Evolutionary conservation across 768 basidiomycete species (phyloP).

Genomic region (Russula virescens): DNA sequence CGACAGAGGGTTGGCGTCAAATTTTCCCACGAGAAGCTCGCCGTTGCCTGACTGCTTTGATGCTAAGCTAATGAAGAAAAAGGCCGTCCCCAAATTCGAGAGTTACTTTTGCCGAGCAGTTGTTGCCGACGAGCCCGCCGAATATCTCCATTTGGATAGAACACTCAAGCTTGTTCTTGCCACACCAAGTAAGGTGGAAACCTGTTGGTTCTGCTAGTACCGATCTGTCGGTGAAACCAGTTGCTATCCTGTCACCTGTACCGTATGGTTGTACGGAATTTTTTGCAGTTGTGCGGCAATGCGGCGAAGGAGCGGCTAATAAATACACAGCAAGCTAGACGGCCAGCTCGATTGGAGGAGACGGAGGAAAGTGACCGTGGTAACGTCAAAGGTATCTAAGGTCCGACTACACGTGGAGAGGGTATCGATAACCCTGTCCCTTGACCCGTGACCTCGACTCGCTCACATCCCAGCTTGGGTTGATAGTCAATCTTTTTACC

Average conservation of each 20-base stretch:
- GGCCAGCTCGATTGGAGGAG: background rate
- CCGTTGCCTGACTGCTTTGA: background rate
- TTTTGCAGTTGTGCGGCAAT: conserved; percentile 11
- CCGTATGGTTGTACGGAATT: background rate
- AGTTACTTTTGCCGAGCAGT: background rate
- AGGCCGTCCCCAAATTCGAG: background rate
- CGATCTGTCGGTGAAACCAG: conserved; percentile 20
- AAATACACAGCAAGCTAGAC: background rate
- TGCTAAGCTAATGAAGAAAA: background rate
- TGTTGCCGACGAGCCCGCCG: background rate
- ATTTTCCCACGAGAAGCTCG: background rate
- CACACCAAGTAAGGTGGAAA: conserved; percentile 11
- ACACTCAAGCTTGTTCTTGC: conserved; percentile 10
- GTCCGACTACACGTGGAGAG: conserved; percentile 9
- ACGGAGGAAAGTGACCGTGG: background rate
- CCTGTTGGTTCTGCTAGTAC: conserved; percentile 8
- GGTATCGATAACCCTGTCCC: background rate
- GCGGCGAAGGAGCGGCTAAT: conserved; percentile 11
- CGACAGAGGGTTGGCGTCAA: too few relatives aligned
- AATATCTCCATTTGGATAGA: conserved; percentile 13
- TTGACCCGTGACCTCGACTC: conserved; percentile 2
- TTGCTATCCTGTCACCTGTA: background rate
- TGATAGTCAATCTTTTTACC: conserved; percentile 10
- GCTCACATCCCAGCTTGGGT: background rate
- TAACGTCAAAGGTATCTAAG: background rate